Percentiles rank a stretch among this genome's conserved stretches.
Conservation (phyloP, 2,329 filamentous ascomycete genomes). For the Neofusicoccum sp. region DNA sequence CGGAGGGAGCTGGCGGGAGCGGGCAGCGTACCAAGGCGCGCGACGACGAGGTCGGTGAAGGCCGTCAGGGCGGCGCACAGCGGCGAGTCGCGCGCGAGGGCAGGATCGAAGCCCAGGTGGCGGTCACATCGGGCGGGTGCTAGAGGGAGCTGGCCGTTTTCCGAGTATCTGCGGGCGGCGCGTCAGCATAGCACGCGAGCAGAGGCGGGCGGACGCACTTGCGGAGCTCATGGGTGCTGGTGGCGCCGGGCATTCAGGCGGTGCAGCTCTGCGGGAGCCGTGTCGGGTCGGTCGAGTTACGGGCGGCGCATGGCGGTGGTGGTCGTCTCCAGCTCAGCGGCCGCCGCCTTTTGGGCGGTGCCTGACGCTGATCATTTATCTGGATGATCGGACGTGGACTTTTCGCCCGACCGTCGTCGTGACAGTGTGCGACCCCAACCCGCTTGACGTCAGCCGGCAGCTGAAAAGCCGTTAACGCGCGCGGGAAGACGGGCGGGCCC, state of each 20-base stretch:
- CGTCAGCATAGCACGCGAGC: neutral
- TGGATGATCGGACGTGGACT: constrained; percentile 5
- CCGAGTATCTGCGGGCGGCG: constrained; percentile 14
- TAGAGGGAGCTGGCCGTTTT: constrained; percentile 15
- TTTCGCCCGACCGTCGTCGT: constrained; percentile 10
- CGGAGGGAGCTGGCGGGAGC: constrained; percentile 3
- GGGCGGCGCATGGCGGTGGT: constrained; percentile 14
- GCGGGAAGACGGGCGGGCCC: constrained; percentile 17
- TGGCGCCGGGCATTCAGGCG: constrained; percentile 16
- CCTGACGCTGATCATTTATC: constrained; percentile 16
- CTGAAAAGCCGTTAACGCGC: constrained; percentile 9
- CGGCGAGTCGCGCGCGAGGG: neutral
- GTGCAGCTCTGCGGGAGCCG: constrained; percentile 17
- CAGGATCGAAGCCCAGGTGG: neutral
- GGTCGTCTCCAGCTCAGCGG: constrained; percentile 3
- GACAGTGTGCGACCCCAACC: constrained; percentile 4
- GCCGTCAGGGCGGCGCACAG: constrained; percentile 16
- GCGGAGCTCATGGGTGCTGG: constrained; percentile 18
- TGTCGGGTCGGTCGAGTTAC: constrained; percentile 11
- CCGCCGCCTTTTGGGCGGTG: constrained; percentile 15
- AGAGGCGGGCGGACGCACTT: constrained; percentile 6
- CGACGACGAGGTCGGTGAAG: constrained; percentile 14
- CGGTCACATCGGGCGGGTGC: constrained; percentile 5
- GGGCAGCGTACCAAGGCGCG: constrained; percentile 14
- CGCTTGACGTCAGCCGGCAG: constrained; percentile 18